Base-by-base conservation (phyloP, 2,329 filamentous ascomycete genomes). In the Macrophomina tecta region DNA sequence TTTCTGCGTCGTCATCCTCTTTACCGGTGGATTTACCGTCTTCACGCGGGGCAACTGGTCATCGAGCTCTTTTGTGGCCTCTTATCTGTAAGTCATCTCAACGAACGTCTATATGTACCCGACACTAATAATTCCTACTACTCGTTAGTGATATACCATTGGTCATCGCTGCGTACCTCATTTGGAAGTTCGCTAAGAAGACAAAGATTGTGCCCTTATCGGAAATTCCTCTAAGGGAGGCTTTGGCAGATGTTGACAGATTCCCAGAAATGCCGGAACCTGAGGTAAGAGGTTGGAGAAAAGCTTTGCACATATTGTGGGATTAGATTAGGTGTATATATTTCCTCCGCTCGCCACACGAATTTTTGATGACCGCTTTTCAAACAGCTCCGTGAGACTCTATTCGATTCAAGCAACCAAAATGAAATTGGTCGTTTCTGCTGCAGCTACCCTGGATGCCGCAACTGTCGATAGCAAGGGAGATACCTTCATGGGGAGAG, bases 41-140 rank as follows among this genome's bases (percentile, higher is more conserved):
- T 75, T 75, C 69, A 75, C 73, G 5, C 72, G 46, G 46, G 69
- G 68, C 1, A 68, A 68, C 53, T 74, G 73, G 72, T 72, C 70
- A 8, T 67, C 75, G 1, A 74, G 71, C 16, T 69, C 69, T 1
- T 78, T 78, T 53, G 73, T 79, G 4, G 78, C 77, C 4, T 71
- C 74, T 5, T 78, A 78, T 48, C 69, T 78, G 30, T 56, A 65
- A 38, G 63, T 38, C 7, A 5, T 6, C 5, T 6, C 16, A 11
- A 18, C 34, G 34, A 12, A 38, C 36, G 7, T 38, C 11, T 38
- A 12, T 4, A 12, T 38, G 36, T 38, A 38, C 36, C 36, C 2
- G 11, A 12, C 7, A 8, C 36, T 38, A 8, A 38, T 12, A 38
- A 38, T 38, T 8, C 36, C 11, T 1, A 38, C 36, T 38, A 2